Base-by-base conservation (phyloP, 805 yeast species). In the Sugiyamaella marilandica region DNA sequence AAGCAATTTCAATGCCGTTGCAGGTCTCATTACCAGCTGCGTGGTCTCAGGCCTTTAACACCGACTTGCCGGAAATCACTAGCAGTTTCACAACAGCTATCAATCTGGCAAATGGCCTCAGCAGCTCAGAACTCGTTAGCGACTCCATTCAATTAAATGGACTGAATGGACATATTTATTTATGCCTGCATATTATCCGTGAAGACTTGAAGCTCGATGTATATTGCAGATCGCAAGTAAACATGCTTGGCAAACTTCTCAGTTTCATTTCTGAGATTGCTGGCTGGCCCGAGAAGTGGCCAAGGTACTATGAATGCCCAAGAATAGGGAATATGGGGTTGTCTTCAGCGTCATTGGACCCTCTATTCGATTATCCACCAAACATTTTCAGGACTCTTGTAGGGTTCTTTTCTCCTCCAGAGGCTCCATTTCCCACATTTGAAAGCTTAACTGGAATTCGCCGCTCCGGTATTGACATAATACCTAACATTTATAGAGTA, bases 121-220 rank as follows among this genome's bases (percentile, higher is more conserved):
- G 37, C 9, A 14, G n/a, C 5, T 13, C 37, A 34, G n/a, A 34
- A n/a, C 9, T 34, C 16, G 35, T 32, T 10, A 34, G 9, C 16
- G 16, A 34, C 5, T 34, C 37, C 5, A 10, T 14, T n/a, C 37
- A 34, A n/a, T 13, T 8, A 14, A 34, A 24, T 21, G 34, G 13
- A 14, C 59, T 68, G 26, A 60, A 77, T 4, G 67, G 83, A 32
- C 68, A 73, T n/a, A 80, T 87, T 10, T 75, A 83, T 0, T 67
- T 86, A 24, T 80, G 90, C 0, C 68, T 92, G 45, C 97, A 91
- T 69, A 62, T 90, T 36, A 69, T 88, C 1, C 71, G 90, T 50
- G 97, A 92, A 65, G 97, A 92, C 55, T 66, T 77, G 45, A 75
- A 77, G 49, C 70, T 92, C 31, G 82, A 85, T 59, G 68, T 79